A percentile compares a stretch with the other conserved stretches of the same genome.
phyloP scores from a whole-genome alignment of 495 filamentous ascomycete genomes.

The Pseudotulostoma volvatum region DNA sequence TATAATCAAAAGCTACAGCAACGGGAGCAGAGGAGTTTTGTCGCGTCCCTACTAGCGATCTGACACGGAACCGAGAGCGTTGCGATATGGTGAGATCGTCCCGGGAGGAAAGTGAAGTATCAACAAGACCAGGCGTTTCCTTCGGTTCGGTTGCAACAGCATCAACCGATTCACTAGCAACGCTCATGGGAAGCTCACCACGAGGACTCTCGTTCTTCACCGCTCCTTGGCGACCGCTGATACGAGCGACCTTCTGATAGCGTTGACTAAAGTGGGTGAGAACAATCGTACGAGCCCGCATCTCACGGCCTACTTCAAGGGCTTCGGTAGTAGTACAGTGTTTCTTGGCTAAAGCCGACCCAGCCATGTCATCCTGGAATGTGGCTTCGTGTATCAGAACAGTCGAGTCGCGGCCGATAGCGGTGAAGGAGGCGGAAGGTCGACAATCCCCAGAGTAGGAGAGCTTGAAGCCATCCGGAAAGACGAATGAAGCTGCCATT shows the following conservation, averaged over 20 bases:
- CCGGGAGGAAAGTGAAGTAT: background rate
- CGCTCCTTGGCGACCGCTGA: constrained; percentile 9
- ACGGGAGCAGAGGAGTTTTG: constrained; percentile 26
- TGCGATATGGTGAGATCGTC: background rate
- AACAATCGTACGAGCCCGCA: constrained; percentile 60
- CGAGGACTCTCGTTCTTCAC: constrained; percentile 9
- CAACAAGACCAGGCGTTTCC: background rate
- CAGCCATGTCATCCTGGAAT: constrained; percentile 67
- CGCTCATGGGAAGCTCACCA: too few species aligned
- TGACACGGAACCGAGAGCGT: background rate
- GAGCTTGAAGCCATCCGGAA: constrained; percentile 64
- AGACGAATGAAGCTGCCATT: constrained; percentile 59
- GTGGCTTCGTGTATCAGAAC: constrained; percentile 91
- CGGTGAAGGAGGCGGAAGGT: constrained; percentile 50
- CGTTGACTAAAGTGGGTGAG: constrained; percentile 91
- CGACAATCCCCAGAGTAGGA: constrained; percentile 89
- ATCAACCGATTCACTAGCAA: constrained; percentile 4
- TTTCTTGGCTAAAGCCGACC: constrained; percentile 73
- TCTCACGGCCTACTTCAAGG: constrained; percentile 53
- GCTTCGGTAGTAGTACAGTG: constrained; percentile 80
- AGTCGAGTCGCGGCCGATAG: constrained; percentile 56
- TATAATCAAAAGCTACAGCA: constrained; percentile 76
- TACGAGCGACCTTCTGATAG: constrained; percentile 58
- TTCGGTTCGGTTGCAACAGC: background rate
- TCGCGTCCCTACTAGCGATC: background rate